Base-by-base conservation (phyloP, 2,329 filamentous ascomycete genomes). In the Tolypocladium capitatum region DNA sequence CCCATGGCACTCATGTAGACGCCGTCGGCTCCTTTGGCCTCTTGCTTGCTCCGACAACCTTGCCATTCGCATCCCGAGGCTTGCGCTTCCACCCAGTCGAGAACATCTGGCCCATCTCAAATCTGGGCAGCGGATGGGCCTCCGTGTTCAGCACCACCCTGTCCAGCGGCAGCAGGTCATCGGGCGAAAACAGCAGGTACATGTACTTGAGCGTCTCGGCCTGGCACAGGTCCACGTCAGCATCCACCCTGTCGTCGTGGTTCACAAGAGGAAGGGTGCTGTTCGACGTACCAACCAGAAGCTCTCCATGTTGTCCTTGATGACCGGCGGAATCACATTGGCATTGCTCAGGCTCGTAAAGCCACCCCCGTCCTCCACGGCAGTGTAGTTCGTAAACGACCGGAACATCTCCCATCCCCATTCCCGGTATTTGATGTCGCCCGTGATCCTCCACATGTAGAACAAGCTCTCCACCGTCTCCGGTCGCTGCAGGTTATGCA, bases 391-490 rank as follows among this genome's bases (percentile, higher is more conserved):
- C 65, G 91, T 74, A 62, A 98, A 98, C 1, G 84, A 81, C 63
- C 87, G 82, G 70, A 98, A 98, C 83, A 98, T 97, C 57, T 95
- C 84, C 92, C 92, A 98, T 14, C 92, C 92, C 91, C 91, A 97
- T 58, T 96, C 81, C 27, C 92, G 80, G 66, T 98, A 98, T 54
- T 81, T 83, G 35, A 78, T 72, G 52, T 98, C 90, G 27, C 86
- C 87, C 1, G 92, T 98, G 64, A 98, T 94, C 52, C 92, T 83
- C 85, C 91, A 98, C 89, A 98, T 94, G 70, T 97, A 95, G 60
- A 98, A 90, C 51, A 98, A 70, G 50, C 83, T 90, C 69, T 98
- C 92, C n/a, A 96, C 83, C 0, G 92, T 96, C 70, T 98, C 92
- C 0, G 92, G 92, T 31, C 92, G 80, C 67, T 97, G 92, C 32